A percentile compares a stretch with the other conserved stretches of the same genome.
phyloP scores from a whole-genome alignment of 768 basidiomycete species.

The Rhodotorula diobovata region DNA sequence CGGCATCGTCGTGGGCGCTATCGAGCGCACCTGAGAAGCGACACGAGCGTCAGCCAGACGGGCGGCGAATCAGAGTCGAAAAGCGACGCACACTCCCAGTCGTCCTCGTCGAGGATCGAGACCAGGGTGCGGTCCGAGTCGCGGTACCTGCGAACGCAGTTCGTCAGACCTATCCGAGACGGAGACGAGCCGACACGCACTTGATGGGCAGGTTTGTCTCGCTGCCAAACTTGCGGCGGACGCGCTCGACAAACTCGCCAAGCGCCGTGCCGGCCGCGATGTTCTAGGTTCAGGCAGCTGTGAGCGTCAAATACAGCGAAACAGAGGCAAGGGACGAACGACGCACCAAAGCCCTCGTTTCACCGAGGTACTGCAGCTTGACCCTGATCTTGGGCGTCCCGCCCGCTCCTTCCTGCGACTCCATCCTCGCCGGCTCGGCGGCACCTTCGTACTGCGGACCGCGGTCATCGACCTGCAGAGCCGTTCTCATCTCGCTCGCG shows the following conservation, averaged over 20 bases:
- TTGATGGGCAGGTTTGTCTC: neutral
- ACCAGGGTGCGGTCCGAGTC: slow-evolving; percentile 37
- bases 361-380: slow-evolving; percentile 29
- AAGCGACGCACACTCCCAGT: slow-evolving; percentile 35
- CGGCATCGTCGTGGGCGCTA: slow-evolving; percentile 20
- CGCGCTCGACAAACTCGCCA: slow-evolving; percentile 20
- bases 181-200: neutral
- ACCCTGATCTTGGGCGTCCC: slow-evolving; percentile 11
- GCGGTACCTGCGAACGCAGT: slow-evolving; percentile 12
- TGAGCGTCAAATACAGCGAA: neutral
- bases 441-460: neutral
- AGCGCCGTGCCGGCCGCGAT: slow-evolving; percentile 1
- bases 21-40: slow-evolving; percentile 26
- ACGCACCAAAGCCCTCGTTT: slow-evolving; percentile 36
- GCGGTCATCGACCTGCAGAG: neutral
- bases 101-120: slow-evolving; percentile 36
- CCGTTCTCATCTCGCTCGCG: neutral
- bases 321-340: neutral
- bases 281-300: slow-evolving; percentile 1
- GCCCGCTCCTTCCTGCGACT: neutral
- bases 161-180: neutral
- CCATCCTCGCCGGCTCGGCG: too few species aligned
- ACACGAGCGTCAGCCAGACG: neutral
- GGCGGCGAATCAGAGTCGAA: neutral
- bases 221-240: slow-evolving; percentile 30